A percentile compares a stretch with the other conserved stretches of the same genome.
These are phyloP conservation scores for Zymoseptoria ardabiliae DNA, from an alignment of 2,329 filamentous ascomycete species.

Conservation along the genomic window DNA sequence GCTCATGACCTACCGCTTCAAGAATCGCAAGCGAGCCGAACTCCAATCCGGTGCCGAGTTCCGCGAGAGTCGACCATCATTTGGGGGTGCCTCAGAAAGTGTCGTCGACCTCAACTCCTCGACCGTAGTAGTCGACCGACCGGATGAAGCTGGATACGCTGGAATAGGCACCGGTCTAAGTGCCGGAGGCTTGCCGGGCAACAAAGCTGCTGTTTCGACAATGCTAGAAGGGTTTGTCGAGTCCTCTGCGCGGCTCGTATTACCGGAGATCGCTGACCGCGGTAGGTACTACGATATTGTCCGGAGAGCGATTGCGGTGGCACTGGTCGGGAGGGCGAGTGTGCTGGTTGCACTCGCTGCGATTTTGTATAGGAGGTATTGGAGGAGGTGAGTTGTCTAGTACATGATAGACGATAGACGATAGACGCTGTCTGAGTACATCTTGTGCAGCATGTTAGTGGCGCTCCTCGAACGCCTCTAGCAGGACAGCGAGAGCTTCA, in stretches of 20 bases:
- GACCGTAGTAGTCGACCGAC: slow-evolving; percentile 19
- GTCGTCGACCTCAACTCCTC: slow-evolving; percentile 7
- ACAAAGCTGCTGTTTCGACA: slow-evolving; percentile 39
- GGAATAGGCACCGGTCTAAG: slow-evolving; percentile 38
- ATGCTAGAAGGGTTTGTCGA: slow-evolving; percentile 42
- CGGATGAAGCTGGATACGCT: slow-evolving; percentile 39
- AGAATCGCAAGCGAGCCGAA: slow-evolving; percentile 41
- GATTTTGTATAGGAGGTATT: slow-evolving; percentile 11
- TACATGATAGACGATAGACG: background rate
- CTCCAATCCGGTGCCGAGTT: slow-evolving; percentile 26
- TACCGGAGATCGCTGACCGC: slow-evolving; percentile 28
- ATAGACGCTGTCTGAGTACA: background rate
- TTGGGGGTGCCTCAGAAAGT: slow-evolving; percentile 23
- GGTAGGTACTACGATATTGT: slow-evolving; percentile 44
- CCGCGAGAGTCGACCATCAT: slow-evolving; percentile 17
- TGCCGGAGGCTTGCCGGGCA: slow-evolving; percentile 26
- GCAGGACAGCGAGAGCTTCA: too few relatives aligned
- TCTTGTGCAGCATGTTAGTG: too few relatives aligned
- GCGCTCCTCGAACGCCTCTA: too few relatives aligned
- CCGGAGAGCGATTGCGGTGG: slow-evolving; percentile 39
- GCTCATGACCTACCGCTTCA: slow-evolving; percentile 52
- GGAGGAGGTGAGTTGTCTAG: background rate
- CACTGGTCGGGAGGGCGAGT: slow-evolving; percentile 32
- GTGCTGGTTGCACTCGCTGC: slow-evolving; percentile 11
- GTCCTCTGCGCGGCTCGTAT: slow-evolving; percentile 11